Evolutionary conservation across 2,329 filamentous ascomycete genomes (phyloP), one percentile per base, ranked within the genome.

Genomic region (Colletotrichum sublineola): DNA sequence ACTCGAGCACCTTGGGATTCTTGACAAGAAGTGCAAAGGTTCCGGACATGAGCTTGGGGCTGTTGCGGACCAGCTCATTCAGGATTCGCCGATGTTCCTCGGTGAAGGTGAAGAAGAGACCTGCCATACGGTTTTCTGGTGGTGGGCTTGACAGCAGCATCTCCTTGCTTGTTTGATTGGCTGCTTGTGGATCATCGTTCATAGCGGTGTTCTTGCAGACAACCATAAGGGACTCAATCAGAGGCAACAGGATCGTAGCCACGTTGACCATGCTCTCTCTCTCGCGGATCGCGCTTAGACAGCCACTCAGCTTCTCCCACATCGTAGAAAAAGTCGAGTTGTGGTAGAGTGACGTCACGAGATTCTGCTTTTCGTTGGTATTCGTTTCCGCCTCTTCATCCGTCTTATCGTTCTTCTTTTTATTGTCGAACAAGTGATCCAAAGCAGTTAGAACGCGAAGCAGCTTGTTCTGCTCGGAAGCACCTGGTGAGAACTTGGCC

Each of bases 221-320:
- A 65, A 99, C 96, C 96, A 99, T 99, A 74, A 99, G 86, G 7
- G 95, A 94, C 82, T 99, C 96, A 73, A 99, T 98, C 40, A 99
- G 86, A 40, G 96, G 96, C 46, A 98, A 86, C 36, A 99, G 88
- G 75, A 98, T 98, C 0, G 96, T 98, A 40, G 96, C 97, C 68
- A 99, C 95, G 78, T 97, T 98, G 79, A 98, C 90, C 92, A 98
- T 96, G 80, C 94, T 97, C 80, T 97, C 95, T 69, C 95, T 93
- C 81, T 97, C 90, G 63, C 94, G 93, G 76, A 99, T 98, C 11
- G 94, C 93, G 69, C 90, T 91, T 67, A 99, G 87, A 80, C 96
- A 98, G 48, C 93, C 91, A 80, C 96, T 97, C 58, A 99, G 86
- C 82, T 95, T 97, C 75, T 92, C 91, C 96, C 96, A 99, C 81